These are phyloP conservation scores for Arachis hypogaea DNA, from an alignment of 306 rosid species.

Conservation along the genomic window DNA sequence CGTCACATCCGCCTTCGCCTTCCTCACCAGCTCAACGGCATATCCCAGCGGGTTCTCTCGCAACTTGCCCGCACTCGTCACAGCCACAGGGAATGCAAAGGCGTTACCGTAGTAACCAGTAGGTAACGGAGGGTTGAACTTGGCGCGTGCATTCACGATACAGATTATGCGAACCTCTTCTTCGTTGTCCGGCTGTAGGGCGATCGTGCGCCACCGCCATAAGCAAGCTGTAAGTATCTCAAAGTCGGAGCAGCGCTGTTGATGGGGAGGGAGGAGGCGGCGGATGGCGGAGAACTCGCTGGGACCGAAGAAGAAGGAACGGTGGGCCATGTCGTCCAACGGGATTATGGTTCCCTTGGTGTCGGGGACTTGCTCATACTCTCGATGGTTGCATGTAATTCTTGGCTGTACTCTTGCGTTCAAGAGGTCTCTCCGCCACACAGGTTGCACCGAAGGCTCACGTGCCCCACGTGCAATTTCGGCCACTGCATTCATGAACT, in stretches of 20 bases:
- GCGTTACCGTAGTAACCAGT: slow-evolving; percentile 64
- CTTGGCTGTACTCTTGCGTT: slow-evolving; percentile 49
- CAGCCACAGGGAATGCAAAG: slow-evolving; percentile 48
- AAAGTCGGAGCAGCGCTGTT: slow-evolving; percentile 45
- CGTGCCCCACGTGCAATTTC: slow-evolving; percentile 52
- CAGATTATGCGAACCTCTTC: slow-evolving; percentile 62
- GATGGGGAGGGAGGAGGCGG: slow-evolving; percentile 37
- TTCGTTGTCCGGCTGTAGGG: slow-evolving; percentile 24
- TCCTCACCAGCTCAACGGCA: slow-evolving; percentile 55
- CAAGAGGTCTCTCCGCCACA: slow-evolving; percentile 53
- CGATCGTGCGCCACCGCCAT: slow-evolving; percentile 64
- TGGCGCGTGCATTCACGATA: slow-evolving; percentile 46
- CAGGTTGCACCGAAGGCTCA: slow-evolving; percentile 41
- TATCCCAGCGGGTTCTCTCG: slow-evolving; percentile 49
- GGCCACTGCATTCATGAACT: slow-evolving; percentile 53
- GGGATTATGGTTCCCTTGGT: slow-evolving; percentile 52
- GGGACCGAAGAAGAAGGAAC: slow-evolving; percentile 59
- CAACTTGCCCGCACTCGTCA: slow-evolving; percentile 51
- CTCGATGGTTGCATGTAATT: slow-evolving; percentile 48
- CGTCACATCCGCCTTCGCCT: slow-evolving; percentile 51
- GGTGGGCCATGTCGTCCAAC: slow-evolving; percentile 53
- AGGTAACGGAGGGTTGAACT: slow-evolving; percentile 57
- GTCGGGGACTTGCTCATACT: slow-evolving; percentile 53
- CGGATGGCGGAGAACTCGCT: slow-evolving; percentile 52
- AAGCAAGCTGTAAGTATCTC: slow-evolving; percentile 56